These are phyloP conservation scores for Acacia confusa DNA, from an alignment of 306 rosid species.

Conservation along the genomic window DNA sequence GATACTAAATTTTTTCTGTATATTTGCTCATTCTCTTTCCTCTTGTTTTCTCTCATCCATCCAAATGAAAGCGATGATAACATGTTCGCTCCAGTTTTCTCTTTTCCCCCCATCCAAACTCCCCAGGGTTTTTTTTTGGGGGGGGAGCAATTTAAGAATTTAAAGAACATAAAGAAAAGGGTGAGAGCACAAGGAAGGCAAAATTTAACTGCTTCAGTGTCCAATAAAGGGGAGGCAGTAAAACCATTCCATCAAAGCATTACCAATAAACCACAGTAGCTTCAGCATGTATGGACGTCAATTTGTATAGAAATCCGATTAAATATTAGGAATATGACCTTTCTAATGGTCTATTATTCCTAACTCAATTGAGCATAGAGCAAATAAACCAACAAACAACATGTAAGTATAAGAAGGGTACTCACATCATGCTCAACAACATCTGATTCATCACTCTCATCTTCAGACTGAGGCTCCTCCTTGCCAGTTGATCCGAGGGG, in stretches of 20 bases:
- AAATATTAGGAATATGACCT: not conserved
- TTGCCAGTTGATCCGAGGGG: constrained; percentile 41
- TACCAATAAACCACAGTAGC: not conserved
- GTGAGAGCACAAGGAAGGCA: not conserved
- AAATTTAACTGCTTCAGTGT: not conserved
- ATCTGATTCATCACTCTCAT: constrained; percentile 87
- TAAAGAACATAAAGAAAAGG: not conserved
- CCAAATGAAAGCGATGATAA: no score
- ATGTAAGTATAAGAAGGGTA: constrained; percentile 23
- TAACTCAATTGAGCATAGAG: not conserved
- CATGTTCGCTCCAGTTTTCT: no score
- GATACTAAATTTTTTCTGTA: no score
- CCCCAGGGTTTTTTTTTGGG: no score
- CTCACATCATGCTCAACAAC: constrained; percentile 90
- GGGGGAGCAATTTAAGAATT: not conserved
- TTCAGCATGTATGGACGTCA: not conserved
- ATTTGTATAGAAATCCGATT: not conserved
- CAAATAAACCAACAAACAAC: not conserved
- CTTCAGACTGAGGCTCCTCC: constrained; percentile 57
- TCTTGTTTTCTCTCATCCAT: no score
- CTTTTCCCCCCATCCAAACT: no score
- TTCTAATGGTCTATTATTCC: not conserved
- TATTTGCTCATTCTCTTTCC: no score
- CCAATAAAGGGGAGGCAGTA: not conserved
- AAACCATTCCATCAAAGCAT: not conserved